Conservation (phyloP, 495 filamentous ascomycete genomes). For the Letharia lupina region DNA sequence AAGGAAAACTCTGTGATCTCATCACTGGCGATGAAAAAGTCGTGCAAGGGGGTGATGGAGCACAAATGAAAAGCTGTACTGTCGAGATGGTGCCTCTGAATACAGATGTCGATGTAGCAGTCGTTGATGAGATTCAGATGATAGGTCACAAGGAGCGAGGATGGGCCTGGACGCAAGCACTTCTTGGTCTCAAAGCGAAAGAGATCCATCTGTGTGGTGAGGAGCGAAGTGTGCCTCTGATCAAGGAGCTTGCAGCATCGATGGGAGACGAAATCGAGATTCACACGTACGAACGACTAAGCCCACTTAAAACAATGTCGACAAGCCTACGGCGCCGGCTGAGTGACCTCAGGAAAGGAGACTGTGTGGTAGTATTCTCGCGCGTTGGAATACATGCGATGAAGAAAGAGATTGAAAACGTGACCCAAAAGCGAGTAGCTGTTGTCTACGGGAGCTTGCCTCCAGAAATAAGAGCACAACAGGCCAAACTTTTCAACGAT, state of each 20-base stretch:
- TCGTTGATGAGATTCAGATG: constrained; percentile 99
- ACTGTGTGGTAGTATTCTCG: constrained; percentile 82
- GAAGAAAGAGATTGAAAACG: constrained; percentile 66
- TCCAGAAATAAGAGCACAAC: constrained; percentile 83
- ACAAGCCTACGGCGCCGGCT: constrained; percentile 55
- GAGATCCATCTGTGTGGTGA: constrained; percentile 96
- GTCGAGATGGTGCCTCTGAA: constrained; percentile 91
- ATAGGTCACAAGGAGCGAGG: constrained; percentile 71
- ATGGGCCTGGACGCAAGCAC: constrained; percentile 94
- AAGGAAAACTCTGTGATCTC: constrained; percentile 65
- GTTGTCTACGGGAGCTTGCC: constrained; percentile 90
- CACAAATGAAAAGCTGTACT: constrained; percentile 69
- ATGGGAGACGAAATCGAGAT: constrained; percentile 78
- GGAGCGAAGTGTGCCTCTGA: constrained; percentile 67
- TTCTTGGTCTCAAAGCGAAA: constrained; percentile 73
- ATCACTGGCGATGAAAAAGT: constrained; percentile 85
- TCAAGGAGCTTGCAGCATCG: constrained; percentile 66
- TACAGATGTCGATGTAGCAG: constrained; percentile 68
- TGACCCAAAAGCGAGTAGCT: constrained; percentile 70
- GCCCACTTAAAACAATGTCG: constrained; percentile 57
- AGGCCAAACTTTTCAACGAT: constrained; percentile 89
- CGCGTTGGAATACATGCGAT: constrained; percentile 72
- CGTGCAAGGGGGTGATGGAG: constrained; percentile 31
- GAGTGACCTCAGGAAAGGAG: constrained; percentile 67
- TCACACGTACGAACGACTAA: constrained; percentile 74